Evolutionary conservation across 1,139 yeast genomes (phyloP), one percentile per base, ranked within the genome.

Genomic region (Scheffersomyces titani): DNA sequence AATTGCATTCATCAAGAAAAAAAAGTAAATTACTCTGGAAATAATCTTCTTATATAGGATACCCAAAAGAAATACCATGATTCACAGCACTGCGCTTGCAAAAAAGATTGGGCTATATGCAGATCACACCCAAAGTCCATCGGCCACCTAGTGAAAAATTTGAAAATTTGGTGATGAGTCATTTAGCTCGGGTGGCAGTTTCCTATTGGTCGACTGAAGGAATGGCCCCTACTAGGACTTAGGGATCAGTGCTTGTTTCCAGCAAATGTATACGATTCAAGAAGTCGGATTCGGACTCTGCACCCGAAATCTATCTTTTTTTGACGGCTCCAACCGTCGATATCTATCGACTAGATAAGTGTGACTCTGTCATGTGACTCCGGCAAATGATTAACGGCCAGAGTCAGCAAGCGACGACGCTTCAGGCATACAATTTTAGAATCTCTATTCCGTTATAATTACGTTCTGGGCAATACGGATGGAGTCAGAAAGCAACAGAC

Each of bases 121-220:
- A 30, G 40, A 11, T 30, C 40, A 5, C 40, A 11, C 3, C 16
- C 40, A 9, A 30, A 30, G 40, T 30, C 40, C 40, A 30, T 30
- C 40, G 40, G 9, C 40, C 40, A 30, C 16, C 16, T 6, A 19
- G 48, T 40, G 49, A 50, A 52, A 50, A 52, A 6, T 49, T 52
- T 52, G 49, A 47, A 24, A 30, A 9, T 30, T 30, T 30, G 16
- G 53, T 50, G 50, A 50, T 53, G 52, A 49, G 52, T 53, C 52
- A 49, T 50, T 30, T 20, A 19, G 19, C 45, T 22, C 40, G 45
- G 40, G 13, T 3, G 40, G 40, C 40, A 16, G 50, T 19, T 22
- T 50, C 46, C 49, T 50, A 54, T 50, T 53, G 55, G 52, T 47
- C 20, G 52, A 19, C 30, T 40, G 52, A 20, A 16, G 51, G n/a